Base-by-base conservation (phyloP, 257 asterid genomes). In the Coffea canephora region DNA sequence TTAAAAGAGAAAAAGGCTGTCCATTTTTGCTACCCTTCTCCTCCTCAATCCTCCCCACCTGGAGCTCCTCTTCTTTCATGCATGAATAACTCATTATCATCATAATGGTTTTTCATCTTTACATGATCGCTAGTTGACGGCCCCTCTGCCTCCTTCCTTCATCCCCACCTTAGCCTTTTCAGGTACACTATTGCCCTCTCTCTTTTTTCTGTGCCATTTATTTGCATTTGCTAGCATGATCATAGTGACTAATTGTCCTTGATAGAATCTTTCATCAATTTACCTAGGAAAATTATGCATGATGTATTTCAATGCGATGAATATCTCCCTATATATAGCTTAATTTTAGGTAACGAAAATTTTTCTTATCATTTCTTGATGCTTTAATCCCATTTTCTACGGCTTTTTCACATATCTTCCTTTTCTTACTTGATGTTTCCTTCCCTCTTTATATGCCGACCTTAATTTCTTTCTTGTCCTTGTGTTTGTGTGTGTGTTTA, bases 11-110 rank as follows among this genome's bases (percentile, higher is more conserved):
- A 82, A 62, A 81, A 49, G 83, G 80, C 79, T 49, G 79, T 75
- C 85, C 83, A 83, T 80, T 61, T 85, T 46, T 80, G 78, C 79
- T 76, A 82, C 73, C 76, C 73, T 45, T 69, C 78, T 57, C 80
- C 82, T 52, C 81, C 21, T 25, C 80, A 15, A 0, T 19, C 76
- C 76, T 71, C 77, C 71, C 75, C 86, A 78, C 81, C 77, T 78
- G 81, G 77, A 80, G 83, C 82, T 77, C 86, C 25, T 74, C 78
- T 52, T 71, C 23, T 16, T 5, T 55, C 62, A 16, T 55, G 62
- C 34, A 27, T 76, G 62, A 27, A 76, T 8, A 75, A 6, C 43
- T 64, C 57, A 43, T 41, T 59, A 5, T 61, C 21, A 45, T 72
- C 8, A 41, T 72, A 72, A 49, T 48, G 76, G 21, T 57, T 45